Conservation (phyloP, 2,329 filamentous ascomycete genomes). For the Aureobasidium sp. region DNA sequence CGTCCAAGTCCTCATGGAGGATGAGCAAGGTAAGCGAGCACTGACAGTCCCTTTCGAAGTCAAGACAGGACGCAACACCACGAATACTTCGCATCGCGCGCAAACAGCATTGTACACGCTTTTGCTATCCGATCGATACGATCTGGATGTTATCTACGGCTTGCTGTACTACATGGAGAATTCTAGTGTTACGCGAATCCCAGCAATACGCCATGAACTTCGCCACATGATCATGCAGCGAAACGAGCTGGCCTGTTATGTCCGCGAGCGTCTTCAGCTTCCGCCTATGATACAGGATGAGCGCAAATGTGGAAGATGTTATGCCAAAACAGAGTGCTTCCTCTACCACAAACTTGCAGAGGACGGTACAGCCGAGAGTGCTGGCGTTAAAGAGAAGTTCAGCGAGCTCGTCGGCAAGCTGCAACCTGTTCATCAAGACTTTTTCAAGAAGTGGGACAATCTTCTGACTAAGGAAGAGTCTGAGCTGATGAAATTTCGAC, state of each 20-base stretch:
- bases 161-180: slow-evolving; percentile 94
- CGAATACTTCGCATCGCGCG: slow-evolving; percentile 75
- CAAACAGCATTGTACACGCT: slow-evolving; percentile 94
- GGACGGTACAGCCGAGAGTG: slow-evolving; percentile 70
- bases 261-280: slow-evolving; percentile 73
- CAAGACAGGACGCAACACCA: slow-evolving; percentile 80
- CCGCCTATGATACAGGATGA: slow-evolving; percentile 81
- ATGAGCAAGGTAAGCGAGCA: slow-evolving; percentile 56
- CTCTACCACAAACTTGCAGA: slow-evolving; percentile 89
- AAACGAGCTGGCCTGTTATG: slow-evolving; percentile 78
- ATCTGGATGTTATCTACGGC: slow-evolving; percentile 83
- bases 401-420: slow-evolving; percentile 59
- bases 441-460: slow-evolving; percentile 92
- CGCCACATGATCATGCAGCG: slow-evolving; percentile 96
- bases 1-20: slow-evolving; percentile 75
- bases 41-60: slow-evolving; percentile 90
- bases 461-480: slow-evolving; percentile 91
- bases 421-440: slow-evolving; percentile 57
- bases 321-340: slow-evolving; percentile 85
- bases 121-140: slow-evolving; percentile 86
- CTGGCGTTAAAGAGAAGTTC: slow-evolving; percentile 75
- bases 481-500: slow-evolving; percentile 75
- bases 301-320: slow-evolving; percentile 78
- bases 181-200: slow-evolving; percentile 77
- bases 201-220: slow-evolving; percentile 77